Evolutionary conservation across 768 basidiomycete species (phyloP).

Genomic region (Butyriboletus loyo): DNA sequence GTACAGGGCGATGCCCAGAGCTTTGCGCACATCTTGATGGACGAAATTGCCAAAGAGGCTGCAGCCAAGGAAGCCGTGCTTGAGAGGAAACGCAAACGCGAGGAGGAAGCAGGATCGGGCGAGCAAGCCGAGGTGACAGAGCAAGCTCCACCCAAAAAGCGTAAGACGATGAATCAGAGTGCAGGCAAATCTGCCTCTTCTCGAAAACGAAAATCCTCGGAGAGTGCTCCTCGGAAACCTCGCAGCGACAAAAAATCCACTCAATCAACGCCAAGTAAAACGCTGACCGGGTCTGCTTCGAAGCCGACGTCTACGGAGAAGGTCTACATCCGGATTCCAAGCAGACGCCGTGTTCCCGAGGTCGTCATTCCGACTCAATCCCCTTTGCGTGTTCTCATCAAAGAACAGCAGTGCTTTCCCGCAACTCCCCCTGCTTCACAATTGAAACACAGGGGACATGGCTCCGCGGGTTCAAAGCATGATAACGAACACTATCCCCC

Average conservation of each 20-base stretch:
- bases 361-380: slow-evolving; percentile 19
- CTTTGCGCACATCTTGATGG: slow-evolving; percentile 62
- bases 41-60: slow-evolving; percentile 55
- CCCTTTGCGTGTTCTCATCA: slow-evolving; percentile 8
- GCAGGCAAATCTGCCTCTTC: slow-evolving; percentile 15
- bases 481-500: slow-evolving; percentile 19
- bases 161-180: slow-evolving; percentile 18
- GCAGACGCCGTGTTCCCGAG: slow-evolving; percentile 12
- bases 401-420: slow-evolving; percentile 13
- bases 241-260: slow-evolving; percentile 18
- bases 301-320: slow-evolving; percentile 23
- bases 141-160: slow-evolving; percentile 21
- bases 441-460: slow-evolving; percentile 18
- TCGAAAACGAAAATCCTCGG: slow-evolving; percentile 25
- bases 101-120: slow-evolving; percentile 39
- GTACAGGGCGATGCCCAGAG: slow-evolving; percentile 82
- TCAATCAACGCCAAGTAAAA: slow-evolving; percentile 17
- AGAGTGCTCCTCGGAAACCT: slow-evolving; percentile 32
- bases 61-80: slow-evolving; percentile 50
- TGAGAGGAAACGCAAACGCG: slow-evolving; percentile 57
- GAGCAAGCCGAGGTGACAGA: slow-evolving; percentile 12
- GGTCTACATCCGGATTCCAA: slow-evolving; percentile 25
- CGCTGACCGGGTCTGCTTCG: slow-evolving; percentile 13
- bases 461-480: slow-evolving; percentile 16
- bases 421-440: slow-evolving; percentile 23